Evolutionary conservation across 768 basidiomycete genomes (phyloP), one percentile per base, ranked within the genome.

Genomic region (Naganishia vishniacii): DNA sequence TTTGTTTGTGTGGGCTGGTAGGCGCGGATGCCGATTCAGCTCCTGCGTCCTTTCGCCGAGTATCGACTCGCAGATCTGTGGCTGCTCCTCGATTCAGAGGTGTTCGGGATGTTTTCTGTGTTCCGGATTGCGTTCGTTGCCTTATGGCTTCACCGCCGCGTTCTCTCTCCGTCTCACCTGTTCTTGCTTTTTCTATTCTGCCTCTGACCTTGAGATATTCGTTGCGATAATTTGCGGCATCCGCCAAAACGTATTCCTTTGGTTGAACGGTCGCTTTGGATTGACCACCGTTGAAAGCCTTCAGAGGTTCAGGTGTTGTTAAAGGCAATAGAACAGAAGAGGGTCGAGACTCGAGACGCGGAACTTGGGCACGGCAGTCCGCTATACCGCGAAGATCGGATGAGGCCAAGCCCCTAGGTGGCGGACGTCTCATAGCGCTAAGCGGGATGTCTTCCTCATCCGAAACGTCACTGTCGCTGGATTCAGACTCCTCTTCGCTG

Each of bases 201-300:
- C 32, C 32, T 32, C 49, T 51, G 12, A 51, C 49, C 49, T 51
- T 29, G 12, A 51, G 49, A 29, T 51, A 51, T 20, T 51, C 49
- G n/a, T 34, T n/a, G n/a, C 49, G 49, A 20, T 51, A 51, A 6
- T 51, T 51, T 8, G 32, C 49, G 7, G 28, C 8, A 32, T 51
- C 49, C n/a, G 29, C 29, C 13, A 31, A 13, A 12, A 32, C 20
- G 25, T 9, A 26, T 32, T 32, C 32, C 28, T 32, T 29, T 20
- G 49, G 32, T 20, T 51, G 49, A n/a, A 20, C 13, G 13, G 18
- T n/a, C 32, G 13, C 29, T 15, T 9, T 31, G 3, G 49, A 28
- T n/a, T 26, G 11, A 11, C 1, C n/a, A 32, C 15, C 31, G n/a
- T 16, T 32, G 6, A 31, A 9, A 1, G 29, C 49, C 13, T 31